Conservation (phyloP, 2,329 filamentous ascomycete species). For the Cyanodermella asteris region DNA sequence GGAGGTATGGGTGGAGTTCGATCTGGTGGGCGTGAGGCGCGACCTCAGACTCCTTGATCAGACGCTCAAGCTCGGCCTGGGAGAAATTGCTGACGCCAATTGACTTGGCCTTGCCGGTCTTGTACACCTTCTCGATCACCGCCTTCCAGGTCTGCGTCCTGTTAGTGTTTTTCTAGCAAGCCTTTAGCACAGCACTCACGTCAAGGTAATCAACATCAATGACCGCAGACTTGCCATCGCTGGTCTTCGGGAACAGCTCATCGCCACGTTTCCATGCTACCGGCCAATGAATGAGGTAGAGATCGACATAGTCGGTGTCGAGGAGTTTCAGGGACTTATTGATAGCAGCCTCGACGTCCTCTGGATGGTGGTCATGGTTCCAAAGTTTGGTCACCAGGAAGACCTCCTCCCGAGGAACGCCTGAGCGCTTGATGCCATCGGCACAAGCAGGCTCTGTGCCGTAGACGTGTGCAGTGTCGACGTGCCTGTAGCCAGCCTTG, state of each 20-base stretch:
- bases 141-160: conserved; percentile 30
- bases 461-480: conserved; percentile 31
- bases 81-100: conserved; percentile 33
- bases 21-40: conserved; percentile 28
- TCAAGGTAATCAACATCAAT: conserved; percentile 26
- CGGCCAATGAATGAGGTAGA: conserved; percentile 50
- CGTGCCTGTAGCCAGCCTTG: conserved; percentile 31
- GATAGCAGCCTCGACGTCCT: conserved; percentile 40
- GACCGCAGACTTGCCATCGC: conserved; percentile 19
- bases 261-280: conserved; percentile 29
- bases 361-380: conserved; percentile 39
- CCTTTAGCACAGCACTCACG: conserved; percentile 10
- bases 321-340: conserved; percentile 39
- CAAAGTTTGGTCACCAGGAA: conserved; percentile 48
- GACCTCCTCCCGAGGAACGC: conserved; percentile 40
- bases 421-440: conserved; percentile 37
- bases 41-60: conserved; percentile 22
- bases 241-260: conserved; percentile 23
- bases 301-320: conserved; percentile 43
- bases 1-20: conserved; percentile 31
- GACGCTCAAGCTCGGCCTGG: conserved; percentile 23
- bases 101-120: conserved; percentile 23
- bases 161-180: conserved; percentile 8
- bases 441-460: conserved; percentile 46
- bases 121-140: conserved; percentile 22